These are phyloP conservation scores for Gloeophyllum trabeum DNA, from an alignment of 768 basidiomycete species.

Conservation along the genomic window DNA sequence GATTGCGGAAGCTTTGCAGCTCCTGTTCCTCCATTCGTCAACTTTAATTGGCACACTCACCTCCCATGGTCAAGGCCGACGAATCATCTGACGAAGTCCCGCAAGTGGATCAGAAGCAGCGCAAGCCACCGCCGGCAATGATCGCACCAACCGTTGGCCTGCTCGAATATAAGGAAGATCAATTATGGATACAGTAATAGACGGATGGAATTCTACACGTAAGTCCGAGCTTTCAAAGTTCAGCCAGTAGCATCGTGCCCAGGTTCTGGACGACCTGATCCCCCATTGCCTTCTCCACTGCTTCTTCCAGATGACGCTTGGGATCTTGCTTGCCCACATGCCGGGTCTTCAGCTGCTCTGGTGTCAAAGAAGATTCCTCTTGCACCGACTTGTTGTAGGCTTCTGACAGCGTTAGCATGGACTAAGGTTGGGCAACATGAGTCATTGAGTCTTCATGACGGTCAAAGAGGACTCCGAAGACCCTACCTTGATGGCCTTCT, in stretches of 20 bases:
- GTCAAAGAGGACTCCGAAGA: constrained; percentile 12
- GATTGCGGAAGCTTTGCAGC: too few species aligned
- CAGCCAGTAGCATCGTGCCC: constrained; percentile 89
- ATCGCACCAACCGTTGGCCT: too few species aligned
- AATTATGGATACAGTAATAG: constrained; percentile 1
- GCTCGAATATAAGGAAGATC: neutral
- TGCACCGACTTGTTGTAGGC: constrained; percentile 97
- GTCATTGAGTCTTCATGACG: constrained; percentile 6
- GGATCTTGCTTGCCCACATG: constrained; percentile 98
- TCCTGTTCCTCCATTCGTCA: too few species aligned
- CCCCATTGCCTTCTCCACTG: constrained; percentile 96
- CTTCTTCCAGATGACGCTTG: constrained; percentile 94
- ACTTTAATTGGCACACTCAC: too few species aligned
- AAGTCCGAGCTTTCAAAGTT: constrained; percentile 40
- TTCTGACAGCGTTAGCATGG: constrained; percentile 87
- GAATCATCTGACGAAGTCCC: too few species aligned
- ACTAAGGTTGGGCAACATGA: constrained; percentile 30
- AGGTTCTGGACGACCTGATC: constrained; percentile 94
- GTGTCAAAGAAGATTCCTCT: constrained; percentile 91
- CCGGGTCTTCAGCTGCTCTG: constrained; percentile 91
- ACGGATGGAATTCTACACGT: too few species aligned
- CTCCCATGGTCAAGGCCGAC: too few species aligned
- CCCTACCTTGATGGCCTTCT: constrained; percentile 87
- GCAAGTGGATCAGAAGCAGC: too few species aligned
- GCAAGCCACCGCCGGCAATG: too few species aligned